Evolutionary conservation across 148 eudicot genomes (phyloP).

Genomic region (Talinum fruticosum): DNA sequence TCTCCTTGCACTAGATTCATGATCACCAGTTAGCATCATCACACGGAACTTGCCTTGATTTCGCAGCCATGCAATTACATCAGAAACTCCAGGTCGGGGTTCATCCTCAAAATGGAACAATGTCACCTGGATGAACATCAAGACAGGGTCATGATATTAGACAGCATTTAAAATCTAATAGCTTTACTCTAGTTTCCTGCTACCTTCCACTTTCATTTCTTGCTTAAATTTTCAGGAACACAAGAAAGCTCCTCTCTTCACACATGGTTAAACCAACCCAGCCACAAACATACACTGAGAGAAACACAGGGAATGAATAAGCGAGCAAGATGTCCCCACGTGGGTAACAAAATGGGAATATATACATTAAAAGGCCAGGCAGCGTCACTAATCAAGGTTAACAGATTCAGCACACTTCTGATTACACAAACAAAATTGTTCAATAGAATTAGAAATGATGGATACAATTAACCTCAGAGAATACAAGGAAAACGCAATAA

Average conservation of each 20-base stretch:
- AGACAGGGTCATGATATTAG: constrained; percentile 11
- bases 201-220: neutral
- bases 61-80: constrained; percentile 61
- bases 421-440: neutral
- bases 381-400: neutral
- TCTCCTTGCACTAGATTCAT: constrained; percentile 79
- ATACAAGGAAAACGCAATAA: neutral
- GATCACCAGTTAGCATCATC: constrained; percentile 97
- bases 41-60: constrained; percentile 66
- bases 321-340: neutral
- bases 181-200: neutral
- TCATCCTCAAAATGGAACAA: constrained; percentile 93
- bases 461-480: neutral
- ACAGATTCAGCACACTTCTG: neutral
- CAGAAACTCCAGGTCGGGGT: constrained; percentile 70
- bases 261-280: neutral
- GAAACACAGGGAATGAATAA: neutral
- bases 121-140: constrained; percentile 55
- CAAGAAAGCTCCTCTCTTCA: neutral
- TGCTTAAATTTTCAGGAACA: neutral
- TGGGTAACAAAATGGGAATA: neutral
- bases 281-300: neutral
- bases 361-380: neutral
- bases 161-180: neutral
- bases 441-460: neutral